Evolutionary conservation across 352 stramenopile species (phyloP).

Genomic region (Pythium vanterpoolii): DNA sequence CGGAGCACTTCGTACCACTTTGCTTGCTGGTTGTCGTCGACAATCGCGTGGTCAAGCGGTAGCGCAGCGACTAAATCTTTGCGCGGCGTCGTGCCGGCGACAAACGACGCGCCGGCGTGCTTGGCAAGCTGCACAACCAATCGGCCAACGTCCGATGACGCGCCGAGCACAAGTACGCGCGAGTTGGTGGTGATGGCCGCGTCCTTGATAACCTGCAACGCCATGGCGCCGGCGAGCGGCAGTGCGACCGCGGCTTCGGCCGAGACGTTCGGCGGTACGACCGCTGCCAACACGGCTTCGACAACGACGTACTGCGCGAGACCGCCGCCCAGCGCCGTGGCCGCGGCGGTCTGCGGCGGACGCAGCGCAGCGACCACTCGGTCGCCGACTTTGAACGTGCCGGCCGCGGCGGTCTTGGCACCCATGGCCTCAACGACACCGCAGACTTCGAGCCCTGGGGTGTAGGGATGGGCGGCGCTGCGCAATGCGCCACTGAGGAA

Average conservation of each 20-base stretch:
- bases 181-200: constrained; percentile 35
- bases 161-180: constrained; percentile 69
- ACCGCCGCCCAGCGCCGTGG: constrained; percentile 7
- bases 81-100: constrained; percentile 52
- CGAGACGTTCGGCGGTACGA: constrained; percentile 22
- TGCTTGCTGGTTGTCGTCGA: constrained; percentile 25
- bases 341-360: constrained; percentile 3
- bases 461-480: constrained; percentile 26
- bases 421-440: constrained; percentile 34
- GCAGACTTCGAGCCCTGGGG: constrained; percentile 35
- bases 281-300: constrained; percentile 13
- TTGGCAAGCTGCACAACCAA: constrained; percentile 64
- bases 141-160: constrained; percentile 58
- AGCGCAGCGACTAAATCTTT: constrained; percentile 33
- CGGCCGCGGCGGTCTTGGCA: constrained; percentile 10
- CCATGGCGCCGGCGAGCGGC: constrained; percentile 27
- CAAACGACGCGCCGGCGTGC: constrained; percentile 38
- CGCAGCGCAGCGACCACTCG: constrained; percentile 28
- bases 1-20: constrained; percentile 37
- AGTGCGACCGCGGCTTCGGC: constrained; percentile 23
- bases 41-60: constrained; percentile 35
- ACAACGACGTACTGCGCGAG: constrained; percentile 33
- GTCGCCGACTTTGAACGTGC: constrained; percentile 30
- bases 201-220: constrained; percentile 28
- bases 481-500: constrained; percentile 29